Percentiles rank a stretch among this genome's conserved stretches.
phyloP scores from a whole-genome alignment of 2,329 filamentous ascomycete genomes.

The Knoxdaviesia proteae region DNA sequence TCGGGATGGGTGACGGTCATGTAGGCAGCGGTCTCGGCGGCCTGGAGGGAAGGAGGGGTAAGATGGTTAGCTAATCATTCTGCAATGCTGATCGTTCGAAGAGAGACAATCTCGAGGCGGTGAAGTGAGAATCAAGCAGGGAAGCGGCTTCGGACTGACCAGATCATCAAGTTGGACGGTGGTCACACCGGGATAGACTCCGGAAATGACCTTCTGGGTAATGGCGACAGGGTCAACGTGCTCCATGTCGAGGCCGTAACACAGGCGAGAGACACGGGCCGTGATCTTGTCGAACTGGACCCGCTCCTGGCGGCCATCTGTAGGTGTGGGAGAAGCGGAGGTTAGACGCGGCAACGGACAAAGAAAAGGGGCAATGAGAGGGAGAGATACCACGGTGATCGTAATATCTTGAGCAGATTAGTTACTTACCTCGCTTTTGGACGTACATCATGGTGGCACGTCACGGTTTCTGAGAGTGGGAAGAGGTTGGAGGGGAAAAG shows the following conservation, averaged over 20 bases:
- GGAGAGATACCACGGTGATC: background rate
- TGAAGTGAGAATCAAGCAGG: background rate
- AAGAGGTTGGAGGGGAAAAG: slow-evolving; percentile 8
- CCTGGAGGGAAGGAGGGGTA: slow-evolving; percentile 27
- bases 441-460: slow-evolving; percentile 32
- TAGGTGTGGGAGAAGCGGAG: background rate
- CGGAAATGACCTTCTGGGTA: slow-evolving; percentile 97
- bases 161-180: slow-evolving; percentile 93
- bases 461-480: slow-evolving; percentile 4
- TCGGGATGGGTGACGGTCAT: slow-evolving; percentile 99
- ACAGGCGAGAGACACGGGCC: slow-evolving; percentile 87
- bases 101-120: background rate
- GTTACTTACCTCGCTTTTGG: slow-evolving; percentile 37
- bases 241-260: slow-evolving; percentile 85
- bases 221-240: slow-evolving; percentile 97
- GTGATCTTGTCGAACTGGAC: slow-evolving; percentile 99
- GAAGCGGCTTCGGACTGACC: slow-evolving; percentile 32
- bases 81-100: no score
- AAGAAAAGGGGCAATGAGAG: background rate
- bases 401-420: no score
- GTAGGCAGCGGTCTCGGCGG: slow-evolving; percentile 95
- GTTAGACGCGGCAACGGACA: background rate
- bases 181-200: slow-evolving; percentile 95
- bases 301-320: slow-evolving; percentile 98
- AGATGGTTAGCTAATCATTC: slow-evolving; percentile 5